Evolutionary conservation across 768 basidiomycete species (phyloP).

Genomic region (Mycena belliarum): DNA sequence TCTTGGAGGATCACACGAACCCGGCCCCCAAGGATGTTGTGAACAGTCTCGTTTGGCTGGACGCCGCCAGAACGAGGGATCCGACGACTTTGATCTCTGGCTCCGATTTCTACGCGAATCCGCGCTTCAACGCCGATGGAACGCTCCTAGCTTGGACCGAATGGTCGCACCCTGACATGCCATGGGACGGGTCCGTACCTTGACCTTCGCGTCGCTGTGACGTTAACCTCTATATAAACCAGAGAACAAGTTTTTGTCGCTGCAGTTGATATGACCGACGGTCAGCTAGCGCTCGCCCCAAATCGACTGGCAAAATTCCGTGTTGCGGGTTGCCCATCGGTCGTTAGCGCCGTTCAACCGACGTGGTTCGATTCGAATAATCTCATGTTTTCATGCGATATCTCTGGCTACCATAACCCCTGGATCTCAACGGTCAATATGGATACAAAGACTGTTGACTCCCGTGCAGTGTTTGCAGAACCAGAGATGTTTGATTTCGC

Average conservation of each 20-base stretch:
- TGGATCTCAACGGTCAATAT: too few species aligned
- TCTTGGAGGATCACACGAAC: conserved; percentile 62
- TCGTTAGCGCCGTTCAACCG: conserved; percentile 57
- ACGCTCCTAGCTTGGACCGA: conserved; percentile 59
- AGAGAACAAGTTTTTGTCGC: conserved; percentile 58
- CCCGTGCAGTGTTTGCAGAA: conserved; percentile 40
- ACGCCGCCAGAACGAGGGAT: conserved; percentile 36
- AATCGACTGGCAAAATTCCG: too few species aligned
- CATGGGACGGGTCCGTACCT: conserved; percentile 44
- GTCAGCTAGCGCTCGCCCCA: too few species aligned
- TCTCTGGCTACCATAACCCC: conserved; percentile 69
- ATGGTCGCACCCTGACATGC: conserved; percentile 60
- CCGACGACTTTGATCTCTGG: conserved; percentile 44
- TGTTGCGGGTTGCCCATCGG: conserved; percentile 51
- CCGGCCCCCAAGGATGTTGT: conserved; percentile 42
- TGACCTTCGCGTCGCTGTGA: too few species aligned
- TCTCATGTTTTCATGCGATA: conserved; percentile 66
- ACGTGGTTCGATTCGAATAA: conserved; percentile 56
- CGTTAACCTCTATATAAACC: too few species aligned
- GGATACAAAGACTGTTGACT: conserved; percentile 42
- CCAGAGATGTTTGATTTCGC: conserved; percentile 60
- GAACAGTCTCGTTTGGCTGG: conserved; percentile 50
- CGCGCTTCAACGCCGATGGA: conserved; percentile 62
- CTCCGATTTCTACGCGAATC: conserved; percentile 62
- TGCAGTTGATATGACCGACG: too few species aligned